Evolutionary conservation across 2,329 filamentous ascomycete species (phyloP).

Genomic region (Pseudogymnoascus sp.): DNA sequence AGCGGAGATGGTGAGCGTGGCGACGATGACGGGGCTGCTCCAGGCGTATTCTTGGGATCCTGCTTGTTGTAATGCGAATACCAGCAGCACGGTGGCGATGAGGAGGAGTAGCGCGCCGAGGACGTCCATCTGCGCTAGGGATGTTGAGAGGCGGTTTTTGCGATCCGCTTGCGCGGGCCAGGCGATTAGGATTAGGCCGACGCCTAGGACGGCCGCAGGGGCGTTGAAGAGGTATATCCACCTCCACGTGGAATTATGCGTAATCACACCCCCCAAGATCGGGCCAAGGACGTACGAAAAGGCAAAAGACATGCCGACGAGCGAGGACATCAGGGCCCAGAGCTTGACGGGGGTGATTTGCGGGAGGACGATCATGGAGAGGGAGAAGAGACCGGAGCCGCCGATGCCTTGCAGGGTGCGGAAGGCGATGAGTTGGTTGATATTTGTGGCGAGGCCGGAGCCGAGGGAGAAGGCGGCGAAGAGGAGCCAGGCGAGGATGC

Average conservation of each 20-base stretch:
- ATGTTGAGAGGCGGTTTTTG: conserved; percentile 35
- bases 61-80: conserved; percentile 45
- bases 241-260: conserved; percentile 15
- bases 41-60: conserved; percentile 28
- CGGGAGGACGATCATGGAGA: conserved; percentile 29
- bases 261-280: conserved; percentile 21
- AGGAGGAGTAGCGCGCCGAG: conserved; percentile 45
- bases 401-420: conserved; percentile 21
- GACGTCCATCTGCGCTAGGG: conserved; percentile 38
- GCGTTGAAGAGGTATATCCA: conserved; percentile 51
- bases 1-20: conserved; percentile 32
- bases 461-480: conserved; percentile 49
- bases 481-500: conserved; percentile 40
- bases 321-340: conserved; percentile 35
- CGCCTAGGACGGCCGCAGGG: conserved; percentile 39
- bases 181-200: conserved; percentile 37
- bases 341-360: conserved; percentile 38
- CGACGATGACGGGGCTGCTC: conserved; percentile 34
- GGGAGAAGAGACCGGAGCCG: conserved; percentile 28
- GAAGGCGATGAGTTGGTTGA: conserved; percentile 32
- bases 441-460: conserved; percentile 38
- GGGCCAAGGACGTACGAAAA: conserved; percentile 20
- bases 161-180: conserved; percentile 39
- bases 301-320: conserved; percentile 36
- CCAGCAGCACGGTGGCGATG: conserved; percentile 43